Conservation (phyloP, 2,329 filamentous ascomycete species). For the Dothiorella sarmentorum region DNA sequence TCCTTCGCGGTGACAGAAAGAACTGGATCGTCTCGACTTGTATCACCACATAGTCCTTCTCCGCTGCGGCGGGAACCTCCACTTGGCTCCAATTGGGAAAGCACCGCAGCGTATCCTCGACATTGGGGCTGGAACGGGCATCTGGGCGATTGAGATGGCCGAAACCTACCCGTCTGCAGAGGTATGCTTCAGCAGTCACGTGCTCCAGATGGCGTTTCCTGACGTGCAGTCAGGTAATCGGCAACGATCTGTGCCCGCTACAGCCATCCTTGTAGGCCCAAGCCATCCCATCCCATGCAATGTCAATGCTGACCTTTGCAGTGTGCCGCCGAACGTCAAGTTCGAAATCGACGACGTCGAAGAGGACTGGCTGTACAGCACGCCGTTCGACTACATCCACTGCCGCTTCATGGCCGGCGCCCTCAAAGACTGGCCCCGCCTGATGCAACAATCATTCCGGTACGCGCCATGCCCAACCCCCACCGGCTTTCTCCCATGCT, state of each 20-base stretch:
- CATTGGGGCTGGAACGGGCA: background rate
- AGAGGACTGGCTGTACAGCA: conserved; percentile 37
- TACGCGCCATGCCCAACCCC: conserved; percentile 21
- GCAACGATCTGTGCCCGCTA: background rate
- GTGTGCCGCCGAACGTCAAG: conserved; percentile 38
- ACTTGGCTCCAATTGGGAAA: conserved; percentile 20
- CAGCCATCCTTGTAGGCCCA: background rate
- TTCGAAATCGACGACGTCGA: conserved; percentile 44
- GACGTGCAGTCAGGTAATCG: conserved; percentile 26
- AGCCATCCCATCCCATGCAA: too few species aligned
- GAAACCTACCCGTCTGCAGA: background rate
- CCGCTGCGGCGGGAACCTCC: background rate
- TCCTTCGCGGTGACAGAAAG: too few species aligned
- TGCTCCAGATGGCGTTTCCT: background rate
- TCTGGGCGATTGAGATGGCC: background rate
- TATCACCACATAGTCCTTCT: background rate
- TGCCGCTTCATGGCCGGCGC: conserved; percentile 30
- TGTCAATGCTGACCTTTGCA: background rate
- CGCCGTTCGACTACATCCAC: conserved; percentile 35
- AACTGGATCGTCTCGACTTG: conserved; percentile 4
- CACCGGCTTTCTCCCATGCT: background rate
- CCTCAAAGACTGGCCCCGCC: conserved; percentile 33
- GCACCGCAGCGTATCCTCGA: conserved; percentile 19
- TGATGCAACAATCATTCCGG: conserved; percentile 29
- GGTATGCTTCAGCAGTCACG: background rate